Evolutionary conservation across 805 yeast species (phyloP), one percentile per base, ranked within the genome.

Genomic region (Wickerhamiella galacta): DNA sequence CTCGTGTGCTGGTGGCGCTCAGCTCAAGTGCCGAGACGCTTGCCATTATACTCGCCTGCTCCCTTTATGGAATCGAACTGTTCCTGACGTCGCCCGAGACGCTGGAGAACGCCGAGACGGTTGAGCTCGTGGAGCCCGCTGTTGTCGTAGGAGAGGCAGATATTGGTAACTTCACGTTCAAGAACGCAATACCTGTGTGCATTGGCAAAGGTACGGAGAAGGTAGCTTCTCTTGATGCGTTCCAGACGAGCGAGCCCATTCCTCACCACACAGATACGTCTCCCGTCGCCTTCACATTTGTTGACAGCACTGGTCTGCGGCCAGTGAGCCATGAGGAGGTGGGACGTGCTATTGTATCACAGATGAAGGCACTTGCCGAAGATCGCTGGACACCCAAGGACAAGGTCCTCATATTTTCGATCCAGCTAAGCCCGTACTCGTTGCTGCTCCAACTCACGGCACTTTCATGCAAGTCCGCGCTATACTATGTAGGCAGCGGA

Each of bases 301-400:
- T 17, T 19, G 12, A 18, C 15, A 32, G 35, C 26, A 25, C 21
- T 23, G 30, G 30, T 3, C 9, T 25, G 12, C 8, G 4, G 11
- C 10, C 25, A 9, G 40, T 44, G 33, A 21, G 42, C n/a, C 41
- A 45, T 25, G 32, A 35, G 22, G 44, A 46, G 24, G 38, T 58
- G 12, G 56, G 57, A 5, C 39, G 53, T 1, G 51, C 60, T 1
- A 40, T 58, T 7, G 60, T 60, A 1, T 49, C 56, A 6, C 61
- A 58, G 38, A 34, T 56, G 31, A 46, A 51, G 16, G 48, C 48
- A 1, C 40, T 57, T 15, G 58, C 56, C 1, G 35, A 39, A 10
- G 46, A 51, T 28, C 48, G 45, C 24, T 49, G 56, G 53, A 37
- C 18, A 1, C 14, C 37, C 3, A 16, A 36, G 8, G 63, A 57